Evolutionary conservation across 805 yeast genomes (phyloP), one percentile per base, ranked within the genome.

Genomic region (Ogataea sp.): DNA sequence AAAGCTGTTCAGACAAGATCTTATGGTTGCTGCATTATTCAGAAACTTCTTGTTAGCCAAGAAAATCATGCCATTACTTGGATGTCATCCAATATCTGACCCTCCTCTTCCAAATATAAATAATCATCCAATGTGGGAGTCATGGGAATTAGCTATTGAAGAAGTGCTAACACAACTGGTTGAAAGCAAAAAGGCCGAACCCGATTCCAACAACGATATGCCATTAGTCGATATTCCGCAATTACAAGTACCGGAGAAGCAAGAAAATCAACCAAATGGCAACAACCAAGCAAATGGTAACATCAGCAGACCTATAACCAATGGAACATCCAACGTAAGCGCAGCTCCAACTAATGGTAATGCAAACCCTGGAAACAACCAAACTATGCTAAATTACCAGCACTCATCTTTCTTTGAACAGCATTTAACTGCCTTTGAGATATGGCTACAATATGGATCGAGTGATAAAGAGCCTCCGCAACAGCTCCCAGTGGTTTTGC

Each of bases 121-220:
- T 35, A 73, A 75, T 44, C 97, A 93, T 55, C 78, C 94, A 5
- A 80, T 93, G 85, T 93, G 98, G 98, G 93, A 87, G 43, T 81
- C 96, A 0, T 93, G 98, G 97, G 97, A 93, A 55, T 67, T 93
- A 45, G 97, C 98, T 0, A 81, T 93, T 31, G 97, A 93, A 56
- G 97, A 93, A 55, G 94, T 94, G 4, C 65, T 93, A 34, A 76
- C 85, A 2, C 88, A 83, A 51, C 59, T 83, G 32, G 68, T 83
- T 38, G 73, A 72, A 30, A 56, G 47, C 34, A 58, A 56, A 36
- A 42, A 45, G 27, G 40, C 42, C 2, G 62, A 57, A 20, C 46
- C 50, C 2, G 34, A 32, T 3, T 43, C 51, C 14, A 43, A 42
- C 17, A 51, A 38, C 26, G 60, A 49, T 33, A 5, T 15, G 13